Evolutionary conservation across 345 rosid genomes (phyloP), one percentile per base, ranked within the genome.

Genomic region (Pelargonium nanum): DNA sequence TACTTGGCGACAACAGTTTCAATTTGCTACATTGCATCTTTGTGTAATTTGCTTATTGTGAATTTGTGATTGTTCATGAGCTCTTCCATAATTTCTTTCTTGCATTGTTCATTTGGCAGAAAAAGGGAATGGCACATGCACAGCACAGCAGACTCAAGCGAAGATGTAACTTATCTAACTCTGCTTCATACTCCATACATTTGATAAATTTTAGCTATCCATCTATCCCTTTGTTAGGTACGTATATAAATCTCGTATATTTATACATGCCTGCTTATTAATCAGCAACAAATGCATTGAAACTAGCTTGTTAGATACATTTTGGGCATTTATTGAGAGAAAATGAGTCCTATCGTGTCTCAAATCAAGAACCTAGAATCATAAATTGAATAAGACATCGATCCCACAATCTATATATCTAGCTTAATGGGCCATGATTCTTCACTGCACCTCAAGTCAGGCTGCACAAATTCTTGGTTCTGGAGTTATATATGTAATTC

Each of bases 381-480:
- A n/a, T 40, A 40, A 66, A 53, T 58, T 57, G 67, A 40, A 58
- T 48, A 51, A 59, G 51, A 48, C 61, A 58, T n/a, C n/a, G n/a
- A n/a, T 65, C 24, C 61, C 57, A 19, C 19, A 1, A 50, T 2
- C 26, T 28, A 16, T 23, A 48, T 13, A 15, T 13, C 53, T 59
- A 20, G n/a, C n/a, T n/a, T n/a, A n/a, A n/a, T n/a, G n/a, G n/a
- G n/a, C n/a, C n/a, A 7, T 26, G 25, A 24, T 57, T 15, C 26
- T 51, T 60, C 64, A 30, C 48, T 34, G 30, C 48, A 23, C 34
- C 6, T 58, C 57, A 59, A 30, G 15, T 34, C 23, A 23, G 58
- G 65, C 60, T 19, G 59, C 71, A 24, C 13, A 58, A 56, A 5
- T 48, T 45, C 22, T 63, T 40, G 56, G 34, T 58, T 61, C 55